phyloP scores from a whole-genome alignment of 202 grass and related monocot species.

The Carex arenaria region DNA sequence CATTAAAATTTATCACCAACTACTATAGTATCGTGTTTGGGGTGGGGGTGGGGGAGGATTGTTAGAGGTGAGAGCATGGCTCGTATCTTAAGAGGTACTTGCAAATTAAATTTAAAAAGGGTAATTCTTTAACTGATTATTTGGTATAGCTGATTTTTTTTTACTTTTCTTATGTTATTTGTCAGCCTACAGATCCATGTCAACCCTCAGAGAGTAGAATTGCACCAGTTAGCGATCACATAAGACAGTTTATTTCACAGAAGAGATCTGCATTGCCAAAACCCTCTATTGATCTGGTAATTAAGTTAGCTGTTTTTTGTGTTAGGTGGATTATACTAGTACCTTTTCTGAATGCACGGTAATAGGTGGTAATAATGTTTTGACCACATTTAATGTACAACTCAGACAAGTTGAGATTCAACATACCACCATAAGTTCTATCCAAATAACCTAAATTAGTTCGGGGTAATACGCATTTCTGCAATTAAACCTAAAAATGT shows the following conservation, averaged over 20 bases:
- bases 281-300: slow-evolving; percentile 8
- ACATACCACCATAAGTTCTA: neutral
- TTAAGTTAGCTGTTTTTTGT: neutral
- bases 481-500: neutral
- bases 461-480: neutral
- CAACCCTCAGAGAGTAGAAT: neutral
- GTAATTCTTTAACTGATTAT: neutral
- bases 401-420: neutral
- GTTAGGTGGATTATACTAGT: too few species aligned
- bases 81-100: neutral
- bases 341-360: neutral
- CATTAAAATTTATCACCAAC: slow-evolving; percentile 12
- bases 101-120: neutral
- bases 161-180: neutral
- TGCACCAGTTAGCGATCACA: neutral
- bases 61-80: neutral
- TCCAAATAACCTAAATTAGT: neutral
- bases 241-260: slow-evolving; percentile 1
- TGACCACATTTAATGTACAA: neutral
- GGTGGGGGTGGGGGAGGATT: too few species aligned
- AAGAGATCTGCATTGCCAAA: slow-evolving; percentile 4
- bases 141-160: neutral
- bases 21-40: slow-evolving; percentile 22
- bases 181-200: slow-evolving; percentile 1
- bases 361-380: neutral